These are phyloP conservation scores for Paramyrothecium roridum DNA, from an alignment of 2,329 filamentous ascomycete genomes.

Conservation along the genomic window DNA sequence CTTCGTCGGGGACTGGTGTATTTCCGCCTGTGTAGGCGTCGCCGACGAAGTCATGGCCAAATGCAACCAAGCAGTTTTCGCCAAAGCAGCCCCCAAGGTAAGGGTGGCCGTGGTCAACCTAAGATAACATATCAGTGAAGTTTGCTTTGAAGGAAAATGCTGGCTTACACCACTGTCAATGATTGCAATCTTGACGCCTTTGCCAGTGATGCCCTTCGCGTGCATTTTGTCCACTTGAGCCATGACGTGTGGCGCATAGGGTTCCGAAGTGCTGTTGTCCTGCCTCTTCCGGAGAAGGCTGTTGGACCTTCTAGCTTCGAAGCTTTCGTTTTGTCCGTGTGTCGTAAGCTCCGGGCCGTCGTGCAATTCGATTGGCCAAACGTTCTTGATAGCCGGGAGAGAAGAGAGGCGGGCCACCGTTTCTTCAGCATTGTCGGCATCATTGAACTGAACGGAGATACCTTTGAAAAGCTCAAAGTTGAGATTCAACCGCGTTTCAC, in stretches of 20 bases:
- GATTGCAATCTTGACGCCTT: slow-evolving; percentile 5
- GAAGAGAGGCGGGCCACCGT: slow-evolving; percentile 25
- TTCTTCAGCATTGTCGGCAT: slow-evolving; percentile 29
- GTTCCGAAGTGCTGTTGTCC: background rate
- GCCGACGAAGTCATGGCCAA: slow-evolving; percentile 20
- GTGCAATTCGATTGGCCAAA: slow-evolving; percentile 25
- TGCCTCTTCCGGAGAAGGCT: background rate
- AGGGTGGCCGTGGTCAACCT: slow-evolving; percentile 57
- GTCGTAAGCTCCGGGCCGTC: background rate
- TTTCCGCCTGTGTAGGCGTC: slow-evolving; percentile 12
- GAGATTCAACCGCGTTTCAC: slow-evolving; percentile 15
- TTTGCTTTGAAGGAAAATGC: too few relatives aligned
- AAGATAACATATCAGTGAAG: too few relatives aligned
- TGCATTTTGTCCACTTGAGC: slow-evolving; percentile 6
- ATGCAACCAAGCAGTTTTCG: slow-evolving; percentile 35
- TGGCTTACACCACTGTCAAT: slow-evolving; percentile 8
- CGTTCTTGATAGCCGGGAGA: slow-evolving; percentile 17
- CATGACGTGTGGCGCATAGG: slow-evolving; percentile 11
- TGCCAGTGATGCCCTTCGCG: slow-evolving; percentile 2
- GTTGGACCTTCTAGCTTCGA: too few relatives aligned
- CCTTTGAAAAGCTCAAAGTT: slow-evolving; percentile 20
- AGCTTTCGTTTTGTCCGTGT: background rate
- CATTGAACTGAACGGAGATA: slow-evolving; percentile 16
- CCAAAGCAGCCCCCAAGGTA: slow-evolving; percentile 59
- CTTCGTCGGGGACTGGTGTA: slow-evolving; percentile 11